A percentile compares a stretch with the other conserved stretches of the same genome.
Conservation (phyloP, 257 asterid genomes). For the Solanum clarkiae region DNA sequence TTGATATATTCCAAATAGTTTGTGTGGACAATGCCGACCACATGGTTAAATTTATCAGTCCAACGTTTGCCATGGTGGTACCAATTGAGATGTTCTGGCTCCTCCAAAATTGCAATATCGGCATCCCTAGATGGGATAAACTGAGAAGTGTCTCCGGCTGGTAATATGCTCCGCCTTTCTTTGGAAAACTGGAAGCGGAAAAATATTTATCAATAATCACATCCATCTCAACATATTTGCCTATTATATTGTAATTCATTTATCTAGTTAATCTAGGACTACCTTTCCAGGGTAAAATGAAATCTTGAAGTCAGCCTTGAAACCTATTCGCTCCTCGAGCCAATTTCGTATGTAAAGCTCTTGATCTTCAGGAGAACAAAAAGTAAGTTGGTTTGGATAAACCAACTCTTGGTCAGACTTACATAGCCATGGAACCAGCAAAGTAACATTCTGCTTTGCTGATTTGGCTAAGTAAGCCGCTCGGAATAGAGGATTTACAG, state of each 20-base stretch:
- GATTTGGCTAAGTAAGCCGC: constrained; percentile 92
- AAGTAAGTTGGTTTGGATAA: constrained; percentile 76
- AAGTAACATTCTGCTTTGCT: constrained; percentile 76
- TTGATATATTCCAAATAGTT: constrained; percentile 97
- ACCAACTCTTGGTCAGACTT: constrained; percentile 91
- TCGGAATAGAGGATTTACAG: constrained; percentile 93
- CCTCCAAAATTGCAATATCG: constrained; percentile 96
- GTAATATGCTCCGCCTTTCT: constrained; percentile 84
- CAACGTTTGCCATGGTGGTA: constrained; percentile 99
- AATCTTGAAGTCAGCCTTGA: constrained; percentile 78
- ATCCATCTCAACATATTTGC: not conserved
- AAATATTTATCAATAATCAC: not conserved
- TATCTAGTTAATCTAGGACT: not conserved
- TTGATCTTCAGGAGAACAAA: constrained; percentile 91
- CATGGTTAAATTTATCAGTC: constrained; percentile 98
- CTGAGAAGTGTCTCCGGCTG: constrained; percentile 92
- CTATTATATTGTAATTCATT: not conserved
- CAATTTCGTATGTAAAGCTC: constrained; percentile 78
- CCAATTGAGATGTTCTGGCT: constrained; percentile 98
- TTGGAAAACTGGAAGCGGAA: constrained; percentile 50
- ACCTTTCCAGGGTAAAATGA: constrained; percentile 99
- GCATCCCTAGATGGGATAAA: constrained; percentile 89
- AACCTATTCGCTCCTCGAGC: constrained; percentile 97
- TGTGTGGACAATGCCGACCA: constrained; percentile 92
- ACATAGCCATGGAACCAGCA: constrained; percentile 98